Conservation (phyloP, 306 rosid species). For the Sesbania bispinosa region DNA sequence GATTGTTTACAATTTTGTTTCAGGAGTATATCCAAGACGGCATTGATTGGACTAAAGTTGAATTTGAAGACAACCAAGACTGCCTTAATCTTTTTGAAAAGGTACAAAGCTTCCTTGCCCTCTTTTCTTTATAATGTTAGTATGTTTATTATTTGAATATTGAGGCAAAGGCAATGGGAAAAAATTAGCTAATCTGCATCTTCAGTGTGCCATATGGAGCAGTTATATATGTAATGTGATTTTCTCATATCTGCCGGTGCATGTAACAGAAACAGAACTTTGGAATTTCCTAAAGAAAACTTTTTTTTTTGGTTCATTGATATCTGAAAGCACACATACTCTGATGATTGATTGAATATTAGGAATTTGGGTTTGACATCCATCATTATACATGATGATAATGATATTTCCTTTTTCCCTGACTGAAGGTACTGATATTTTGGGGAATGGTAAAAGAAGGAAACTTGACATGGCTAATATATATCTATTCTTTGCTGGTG, state of each 20-base stretch:
- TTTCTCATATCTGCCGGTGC: background rate
- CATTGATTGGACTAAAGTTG: slow-evolving; percentile 97
- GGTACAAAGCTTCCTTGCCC: slow-evolving; percentile 41
- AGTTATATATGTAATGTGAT: background rate
- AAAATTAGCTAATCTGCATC: background rate
- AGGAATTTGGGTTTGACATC: background rate
- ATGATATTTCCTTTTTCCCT: background rate
- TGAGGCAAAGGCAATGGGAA: background rate
- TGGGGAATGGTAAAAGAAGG: background rate
- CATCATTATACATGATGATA: background rate
- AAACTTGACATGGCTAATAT: background rate
- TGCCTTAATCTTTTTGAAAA: slow-evolving; percentile 96
- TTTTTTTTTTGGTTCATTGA: background rate
- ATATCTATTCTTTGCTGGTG: background rate
- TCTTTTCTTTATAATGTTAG: background rate
- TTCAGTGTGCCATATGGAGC: background rate
- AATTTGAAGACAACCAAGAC: slow-evolving; percentile 96
- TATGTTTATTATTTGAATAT: background rate
- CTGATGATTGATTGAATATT: background rate
- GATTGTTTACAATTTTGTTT: slow-evolving; percentile 17
- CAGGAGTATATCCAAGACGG: slow-evolving; percentile 99
- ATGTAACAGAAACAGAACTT: background rate
- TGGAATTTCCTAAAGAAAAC: background rate
- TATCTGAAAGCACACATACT: background rate
- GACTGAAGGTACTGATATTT: background rate